phyloP scores from a whole-genome alignment of 805 yeast species.

The Barnettozyma wickerhamii region DNA sequence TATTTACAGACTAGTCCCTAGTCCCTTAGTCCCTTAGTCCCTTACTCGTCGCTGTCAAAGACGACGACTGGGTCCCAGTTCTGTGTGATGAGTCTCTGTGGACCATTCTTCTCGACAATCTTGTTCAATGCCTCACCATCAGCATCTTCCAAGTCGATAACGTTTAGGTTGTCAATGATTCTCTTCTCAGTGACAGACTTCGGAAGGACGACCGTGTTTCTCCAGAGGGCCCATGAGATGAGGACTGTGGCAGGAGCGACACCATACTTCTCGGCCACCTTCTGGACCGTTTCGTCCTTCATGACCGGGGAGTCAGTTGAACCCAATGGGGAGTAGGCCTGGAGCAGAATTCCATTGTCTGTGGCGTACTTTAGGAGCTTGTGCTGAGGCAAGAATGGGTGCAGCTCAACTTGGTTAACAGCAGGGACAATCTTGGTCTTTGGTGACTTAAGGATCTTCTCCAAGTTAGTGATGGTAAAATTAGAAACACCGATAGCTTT shows the following conservation, averaged over 20 bases:
- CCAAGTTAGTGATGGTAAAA: slow-evolving; percentile 13
- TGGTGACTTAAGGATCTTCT: slow-evolving; percentile 10
- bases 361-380: slow-evolving; percentile 13
- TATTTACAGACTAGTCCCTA: background rate
- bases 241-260: slow-evolving; percentile 45
- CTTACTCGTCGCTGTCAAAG: slow-evolving; percentile 22
- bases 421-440: slow-evolving; percentile 13
- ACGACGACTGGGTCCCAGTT: slow-evolving; percentile 31
- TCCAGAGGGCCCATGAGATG: slow-evolving; percentile 56
- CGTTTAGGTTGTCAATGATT: slow-evolving; percentile 33
- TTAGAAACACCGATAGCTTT: slow-evolving; percentile 20
- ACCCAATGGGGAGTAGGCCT: slow-evolving; percentile 21
- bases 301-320: slow-evolving; percentile 18
- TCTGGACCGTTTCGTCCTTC: slow-evolving; percentile 35
- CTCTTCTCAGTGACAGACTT: slow-evolving; percentile 43
- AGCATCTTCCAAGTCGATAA: slow-evolving; percentile 30
- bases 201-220: slow-evolving; percentile 53
- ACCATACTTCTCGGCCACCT: slow-evolving; percentile 41
- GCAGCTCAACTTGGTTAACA: slow-evolving; percentile 18
- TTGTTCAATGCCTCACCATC: slow-evolving; percentile 29
- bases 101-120: slow-evolving; percentile 26
- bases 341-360: slow-evolving; percentile 15
- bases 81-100: slow-evolving; percentile 25
- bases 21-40: background rate
- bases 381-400: slow-evolving; percentile 18